phyloP scores from a whole-genome alignment of 441 rosid genomes.

The Breynia disticha region DNA sequence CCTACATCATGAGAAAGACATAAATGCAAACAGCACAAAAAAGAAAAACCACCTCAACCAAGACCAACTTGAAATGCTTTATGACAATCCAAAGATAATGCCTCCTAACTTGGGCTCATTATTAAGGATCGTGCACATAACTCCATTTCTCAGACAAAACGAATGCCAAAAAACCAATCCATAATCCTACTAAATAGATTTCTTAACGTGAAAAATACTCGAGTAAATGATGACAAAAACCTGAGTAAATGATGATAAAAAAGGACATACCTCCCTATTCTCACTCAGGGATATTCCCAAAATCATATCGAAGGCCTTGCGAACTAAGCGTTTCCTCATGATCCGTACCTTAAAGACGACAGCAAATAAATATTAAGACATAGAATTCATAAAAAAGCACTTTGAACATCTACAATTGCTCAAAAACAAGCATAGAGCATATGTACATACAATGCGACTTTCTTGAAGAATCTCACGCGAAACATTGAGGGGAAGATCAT shows the following conservation, averaged over 20 bases:
- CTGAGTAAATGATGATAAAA: background rate
- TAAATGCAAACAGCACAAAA: too few relatives aligned
- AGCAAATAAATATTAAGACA: constrained; percentile 11
- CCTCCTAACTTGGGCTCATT: too few relatives aligned
- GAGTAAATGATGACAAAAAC: background rate
- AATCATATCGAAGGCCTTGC: constrained; percentile 93
- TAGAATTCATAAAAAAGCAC: background rate
- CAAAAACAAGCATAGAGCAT: background rate
- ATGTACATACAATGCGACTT: constrained; percentile 66
- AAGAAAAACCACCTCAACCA: too few relatives aligned
- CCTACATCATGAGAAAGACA: constrained; percentile 31
- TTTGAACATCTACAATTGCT: constrained; percentile 1
- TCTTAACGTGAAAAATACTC: background rate
- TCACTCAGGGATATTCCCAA: constrained; percentile 83
- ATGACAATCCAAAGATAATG: too few relatives aligned
- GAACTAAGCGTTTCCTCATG: constrained; percentile 83
- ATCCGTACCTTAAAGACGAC: constrained; percentile 58
- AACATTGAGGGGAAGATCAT: constrained; percentile 92
- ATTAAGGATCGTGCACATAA: too few relatives aligned
- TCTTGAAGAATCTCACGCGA: constrained; percentile 99
- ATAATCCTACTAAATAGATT: too few relatives aligned
- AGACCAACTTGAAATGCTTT: too few relatives aligned
- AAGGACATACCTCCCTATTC: constrained; percentile 55
- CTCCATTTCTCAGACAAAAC: too few relatives aligned
- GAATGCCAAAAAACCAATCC: too few relatives aligned